Evolutionary conservation across 169 alveolate species (phyloP).

Genomic region (Plasmodium relictum): DNA sequence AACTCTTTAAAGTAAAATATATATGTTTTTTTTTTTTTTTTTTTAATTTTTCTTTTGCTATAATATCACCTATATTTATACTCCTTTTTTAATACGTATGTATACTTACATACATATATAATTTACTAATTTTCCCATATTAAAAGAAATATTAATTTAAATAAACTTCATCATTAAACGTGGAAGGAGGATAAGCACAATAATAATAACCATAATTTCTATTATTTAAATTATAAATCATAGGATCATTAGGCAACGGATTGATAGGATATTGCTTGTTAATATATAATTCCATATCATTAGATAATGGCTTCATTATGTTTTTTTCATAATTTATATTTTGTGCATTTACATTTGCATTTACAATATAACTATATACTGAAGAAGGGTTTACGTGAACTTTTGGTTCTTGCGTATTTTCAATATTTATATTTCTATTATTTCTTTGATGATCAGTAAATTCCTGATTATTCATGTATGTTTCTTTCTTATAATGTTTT

Average conservation of each 20-base stretch:
- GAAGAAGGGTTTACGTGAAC: conserved; percentile 21
- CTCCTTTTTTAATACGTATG: neutral
- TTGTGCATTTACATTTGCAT: conserved; percentile 43
- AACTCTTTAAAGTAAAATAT: neutral
- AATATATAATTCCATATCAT: conserved; percentile 43
- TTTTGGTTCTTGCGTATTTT: conserved; percentile 26
- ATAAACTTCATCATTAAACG: conserved; percentile 55
- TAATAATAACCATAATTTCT: conserved; percentile 65
- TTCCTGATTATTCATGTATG: conserved; percentile 1
- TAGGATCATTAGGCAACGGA: conserved; percentile 43
- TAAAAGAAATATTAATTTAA: conserved; percentile 11
- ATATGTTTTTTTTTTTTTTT: too few relatives aligned
- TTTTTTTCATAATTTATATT: conserved; percentile 33
- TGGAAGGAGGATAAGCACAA: conserved; percentile 20
- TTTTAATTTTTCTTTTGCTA: too few relatives aligned
- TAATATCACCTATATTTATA: neutral
- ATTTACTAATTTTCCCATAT: neutral
- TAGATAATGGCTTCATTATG: conserved; percentile 43
- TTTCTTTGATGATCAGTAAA: neutral
- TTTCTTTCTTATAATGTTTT: conserved; percentile 18
- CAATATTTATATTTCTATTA: neutral
- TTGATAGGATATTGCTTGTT: conserved; percentile 59
- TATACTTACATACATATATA: neutral
- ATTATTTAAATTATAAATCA: conserved; percentile 52
- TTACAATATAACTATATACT: conserved; percentile 53